Conservation (phyloP, 345 rosid species). For the Geranium brycei region DNA sequence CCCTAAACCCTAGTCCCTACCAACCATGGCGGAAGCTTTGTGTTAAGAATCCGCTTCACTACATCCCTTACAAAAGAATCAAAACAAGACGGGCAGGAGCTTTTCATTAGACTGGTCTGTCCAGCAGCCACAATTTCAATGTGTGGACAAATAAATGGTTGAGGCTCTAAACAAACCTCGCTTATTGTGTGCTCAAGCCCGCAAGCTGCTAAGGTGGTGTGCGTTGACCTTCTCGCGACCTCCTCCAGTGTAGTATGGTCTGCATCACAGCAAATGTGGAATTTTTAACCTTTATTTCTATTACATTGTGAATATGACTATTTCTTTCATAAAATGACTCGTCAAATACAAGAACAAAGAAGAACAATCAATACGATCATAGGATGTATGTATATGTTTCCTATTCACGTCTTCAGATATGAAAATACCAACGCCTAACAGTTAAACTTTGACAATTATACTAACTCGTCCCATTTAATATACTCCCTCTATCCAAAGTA, state of each 20-base stretch:
- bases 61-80: constrained; percentile 72
- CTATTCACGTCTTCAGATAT: too few relatives aligned
- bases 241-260: constrained; percentile 46
- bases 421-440: too few relatives aligned
- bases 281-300: not conserved
- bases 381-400: too few relatives aligned
- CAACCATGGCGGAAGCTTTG: constrained; percentile 38
- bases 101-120: constrained; percentile 58
- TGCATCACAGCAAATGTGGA: constrained; percentile 16
- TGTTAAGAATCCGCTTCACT: constrained; percentile 70
- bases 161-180: constrained; percentile 44
- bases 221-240: constrained; percentile 57
- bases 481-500: too few relatives aligned
- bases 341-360: too few relatives aligned
- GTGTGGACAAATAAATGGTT: constrained; percentile 48
- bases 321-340: too few relatives aligned
- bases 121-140: constrained; percentile 30
- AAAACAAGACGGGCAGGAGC: constrained; percentile 69
- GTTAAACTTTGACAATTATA: too few relatives aligned
- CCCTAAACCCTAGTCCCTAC: not conserved
- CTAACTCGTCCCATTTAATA: too few relatives aligned
- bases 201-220: constrained; percentile 74
- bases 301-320: not conserved
- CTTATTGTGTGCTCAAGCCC: constrained; percentile 61
- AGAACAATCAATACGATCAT: too few relatives aligned